Evolutionary conservation across 2,329 filamentous ascomycete genomes (phyloP), one percentile per base, ranked within the genome.

Genomic region (Fusarium anthophilum): DNA sequence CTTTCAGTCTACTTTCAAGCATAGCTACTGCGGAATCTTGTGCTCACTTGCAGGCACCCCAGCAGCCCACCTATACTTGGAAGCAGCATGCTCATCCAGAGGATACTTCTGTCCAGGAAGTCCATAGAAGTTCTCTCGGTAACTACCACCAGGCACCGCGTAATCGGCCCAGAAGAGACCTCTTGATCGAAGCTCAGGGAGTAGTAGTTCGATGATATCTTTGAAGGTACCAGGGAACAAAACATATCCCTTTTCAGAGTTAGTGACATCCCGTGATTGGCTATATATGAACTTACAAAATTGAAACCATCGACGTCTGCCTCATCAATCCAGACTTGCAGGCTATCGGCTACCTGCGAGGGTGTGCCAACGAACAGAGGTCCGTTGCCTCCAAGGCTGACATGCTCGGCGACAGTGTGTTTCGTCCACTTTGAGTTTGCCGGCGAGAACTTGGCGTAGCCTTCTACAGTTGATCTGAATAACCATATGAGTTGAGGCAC

Each of bases 241-340:
- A 0, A 90, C 89, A 71, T 93, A 93, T 4, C 89, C 89, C 86
- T 87, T 5, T 0, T 12, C 30, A 6, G 3, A 20, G 55, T 78
- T 43, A 67, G 47, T 20, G 2, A 8, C 6, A 22, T 20, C 18
- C 45, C 3, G 2, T 1, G 4, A 26, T 11, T 18, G 10, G 10
- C 17, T 8, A 10, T 15, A 6, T 11, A 26, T n/a, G 17, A 6
- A 81, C 88, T 83, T 79, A 91, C 91, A 79, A 94, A 87, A 78
- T 94, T 94, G 81, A 94, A 94, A 0, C 92, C 92, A 77, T 94
- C 92, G 2, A 94, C 87, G 73, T 93, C 92, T 1, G 90, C 91
- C 79, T 93, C 91, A 11, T 84, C 77, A 1, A 93, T 84, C 92
- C 92, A 94, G 2, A 84, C 81, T 81, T 94, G 90, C 63, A 94